Base-by-base conservation (phyloP, 164 flowering plant species). In the Aristolochia fimbriata region DNA sequence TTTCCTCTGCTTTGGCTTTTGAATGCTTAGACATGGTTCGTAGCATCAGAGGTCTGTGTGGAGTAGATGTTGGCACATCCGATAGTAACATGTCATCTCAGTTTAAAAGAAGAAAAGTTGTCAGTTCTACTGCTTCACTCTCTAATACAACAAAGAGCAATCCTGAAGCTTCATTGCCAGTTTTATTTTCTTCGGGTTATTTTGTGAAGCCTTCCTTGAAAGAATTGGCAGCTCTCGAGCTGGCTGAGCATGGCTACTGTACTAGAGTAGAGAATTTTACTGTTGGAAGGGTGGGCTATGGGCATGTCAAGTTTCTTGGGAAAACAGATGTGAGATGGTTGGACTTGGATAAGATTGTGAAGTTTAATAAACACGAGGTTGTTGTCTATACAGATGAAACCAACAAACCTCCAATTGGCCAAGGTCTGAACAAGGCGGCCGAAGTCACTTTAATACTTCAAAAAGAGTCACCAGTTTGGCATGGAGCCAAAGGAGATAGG, bases 381-480 rank as follows among this genome's bases (percentile, higher is more conserved):
- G 78, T 83, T 68, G 91, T 94, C n/a, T 94, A 94, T 66, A 82
- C 74, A 47, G 87, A 91, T 68, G 97, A 85, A 68, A 70, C 55
- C 62, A 61, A 66, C 6, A 91, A 94, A 68, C 97, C 99, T n/a
- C 63, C n/a, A 24, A 74, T 78, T 68, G 97, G 96, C 47, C 68
- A 78, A 67, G 97, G 96, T 51, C 89, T 94, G 22, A 94, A 94
- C 68, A 94, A 91, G 72, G 67, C 86, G 47, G 96, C 99, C 37
- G 88, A 82, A 76, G 97, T 94, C 37, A 87, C 86, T 71, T 72
- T 94, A 73, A 60, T 75, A 15, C 71, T 94, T 31, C 75, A 76
- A 48, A 19, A 62, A 37, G 57, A 64, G 21, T 25, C 52, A 11
- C 56, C 58, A 15, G 61, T 56, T 58, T 67, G 51, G 16, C 58